Evolutionary conservation across 1,139 yeast species (phyloP), one percentile per base, ranked within the genome.

Genomic region (Hanseniaspora uvarum): DNA sequence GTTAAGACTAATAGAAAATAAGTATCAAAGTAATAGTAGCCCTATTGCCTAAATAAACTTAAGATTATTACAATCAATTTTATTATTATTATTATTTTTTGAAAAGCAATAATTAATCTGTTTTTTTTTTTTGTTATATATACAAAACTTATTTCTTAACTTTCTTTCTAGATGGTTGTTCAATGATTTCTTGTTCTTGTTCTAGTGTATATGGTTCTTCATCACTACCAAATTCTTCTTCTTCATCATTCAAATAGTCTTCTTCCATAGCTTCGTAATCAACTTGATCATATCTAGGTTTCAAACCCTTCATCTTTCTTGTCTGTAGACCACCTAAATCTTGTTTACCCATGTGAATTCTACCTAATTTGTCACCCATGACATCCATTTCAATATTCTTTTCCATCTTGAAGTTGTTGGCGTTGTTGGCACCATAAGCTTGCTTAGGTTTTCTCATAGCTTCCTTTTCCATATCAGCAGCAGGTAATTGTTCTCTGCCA

Each of bases 291-390:
- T 75, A 88, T 68, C 77, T 81, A 56, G 87, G 75, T 73, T 94
- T 94, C 66, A 92, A 77, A 67, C 98, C 99, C 77, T 94, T 94
- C 96, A 92, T 86, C 80, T 92, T 92, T 73, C 98, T 81, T 12
- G 98, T 89, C 72, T 92, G 98, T 67, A 92, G 72, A 68, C 83
- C 83, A 66, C 79, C 76, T 68, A 94, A 75, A 68, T 92, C 97
- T 75, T 92, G 99, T 69, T 83, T 83, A 70, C 96, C 97, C 70
- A 92, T 84, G 68, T 92, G 98, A 63, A 92, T 80, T 72, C 92
- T 86, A 61, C 96, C 99, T 59, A 92, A 79, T 80, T 92, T 88
- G 70, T 92, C 98, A 72, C 99, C 99, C 85, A 92, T 79, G 58
- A 75, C 65, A 67, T 94, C 97, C 46, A 83, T 80, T 59, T 82